Evolutionary conservation across 2,329 filamentous ascomycete genomes (phyloP).

Genomic region (Epichloe hybrida): DNA sequence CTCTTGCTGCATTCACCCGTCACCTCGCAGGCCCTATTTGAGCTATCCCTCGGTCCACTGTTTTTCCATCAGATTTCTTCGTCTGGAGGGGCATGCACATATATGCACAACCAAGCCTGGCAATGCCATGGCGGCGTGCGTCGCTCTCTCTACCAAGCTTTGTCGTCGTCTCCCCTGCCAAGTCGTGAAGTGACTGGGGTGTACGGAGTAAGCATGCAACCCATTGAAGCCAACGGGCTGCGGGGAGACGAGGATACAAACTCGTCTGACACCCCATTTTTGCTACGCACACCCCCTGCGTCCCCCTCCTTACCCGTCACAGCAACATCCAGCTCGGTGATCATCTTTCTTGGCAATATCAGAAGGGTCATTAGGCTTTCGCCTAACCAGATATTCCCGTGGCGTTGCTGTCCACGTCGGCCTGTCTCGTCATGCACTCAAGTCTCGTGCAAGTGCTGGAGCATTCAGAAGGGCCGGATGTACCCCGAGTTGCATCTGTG

Average conservation of each 20-base stretch:
- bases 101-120: neutral
- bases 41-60: neutral
- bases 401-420: neutral
- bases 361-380: neutral
- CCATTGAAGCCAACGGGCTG: neutral
- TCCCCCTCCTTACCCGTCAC: neutral
- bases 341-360: neutral
- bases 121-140: slow-evolving; percentile 3
- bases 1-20: neutral
- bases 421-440: slow-evolving; percentile 3
- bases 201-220: neutral
- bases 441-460: slow-evolving; percentile 5
- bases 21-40: neutral
- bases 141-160: neutral
- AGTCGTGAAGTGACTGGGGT: neutral
- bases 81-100: neutral
- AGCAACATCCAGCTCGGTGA: neutral
- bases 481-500: neutral
- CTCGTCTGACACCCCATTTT: neutral
- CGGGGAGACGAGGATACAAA: neutral
- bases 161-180: neutral
- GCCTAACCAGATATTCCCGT: neutral
- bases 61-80: neutral
- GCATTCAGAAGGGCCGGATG: slow-evolving; percentile 2
- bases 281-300: neutral